Base-by-base conservation (phyloP, 23 red algal species). In the Gracilaria domingensis region DNA sequence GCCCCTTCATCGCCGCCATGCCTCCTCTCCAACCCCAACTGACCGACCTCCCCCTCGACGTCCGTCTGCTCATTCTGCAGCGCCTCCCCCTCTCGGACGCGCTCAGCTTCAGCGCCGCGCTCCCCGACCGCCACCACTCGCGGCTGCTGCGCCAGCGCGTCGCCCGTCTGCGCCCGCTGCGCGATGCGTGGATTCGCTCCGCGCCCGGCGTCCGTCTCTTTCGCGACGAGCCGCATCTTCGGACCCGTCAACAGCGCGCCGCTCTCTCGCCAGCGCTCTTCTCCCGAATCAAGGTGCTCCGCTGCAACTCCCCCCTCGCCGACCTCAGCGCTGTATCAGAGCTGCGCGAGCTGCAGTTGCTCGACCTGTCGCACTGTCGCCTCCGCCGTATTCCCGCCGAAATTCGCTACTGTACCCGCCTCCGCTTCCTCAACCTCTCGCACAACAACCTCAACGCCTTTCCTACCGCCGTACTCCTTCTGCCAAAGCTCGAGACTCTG, bases 341-440 rank as follows among this genome's bases (percentile, higher is more conserved):
- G 32, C 48, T 87, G 23, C 38, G 33, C 34, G 0, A 73, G 23
- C 62, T 87, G 26, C 83, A 61, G 2, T 18, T 87, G 36, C 62
- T 87, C 11, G 83, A 87, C 38, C 54, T 65, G 8, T 72, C 61
- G 34, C 51, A 49, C 32, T 65, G 62, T 71, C 42, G 48, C 28
- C 64, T 87, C 21, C 55, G 54, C 38, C 61, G 32, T 16, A 51
- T 87, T 42, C 83, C 83, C 21, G 20, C n/a, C 9, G 42, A 73
- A 24, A 42, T 87, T 38, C 30, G 54, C 29, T 33, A 54, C 44
- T 87, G 83, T 48, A 74, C 57, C n/a, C 16, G 40, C 5, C 64
- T 87, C 12, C 83, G 83, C 51, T 57, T 87, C 64, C 62, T 87
- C 62, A 87, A 87, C 67, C 67, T 87, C 11, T 57, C 54, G 6